These are phyloP conservation scores for Starmerella potacharoeniae DNA, from an alignment of 805 yeast genomes.

Conservation along the genomic window DNA sequence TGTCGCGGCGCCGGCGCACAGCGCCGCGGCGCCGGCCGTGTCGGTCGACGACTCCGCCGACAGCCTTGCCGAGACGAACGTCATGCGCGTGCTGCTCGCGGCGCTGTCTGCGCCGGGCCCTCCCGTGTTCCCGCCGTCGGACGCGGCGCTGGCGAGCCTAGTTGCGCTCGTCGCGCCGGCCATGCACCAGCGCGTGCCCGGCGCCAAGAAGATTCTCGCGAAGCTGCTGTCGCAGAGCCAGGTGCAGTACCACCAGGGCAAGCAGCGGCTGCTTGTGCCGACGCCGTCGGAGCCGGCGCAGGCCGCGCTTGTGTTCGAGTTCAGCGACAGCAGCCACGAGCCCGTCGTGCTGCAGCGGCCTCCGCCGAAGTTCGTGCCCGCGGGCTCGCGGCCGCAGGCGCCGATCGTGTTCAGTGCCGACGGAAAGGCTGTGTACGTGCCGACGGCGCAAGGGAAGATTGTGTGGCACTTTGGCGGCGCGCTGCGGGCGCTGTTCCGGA, in stretches of 20 bases:
- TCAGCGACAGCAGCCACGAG: neutral
- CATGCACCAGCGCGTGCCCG: neutral
- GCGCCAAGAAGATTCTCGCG: constrained; percentile 8
- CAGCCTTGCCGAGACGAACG: neutral
- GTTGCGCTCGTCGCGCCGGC: constrained; percentile 7
- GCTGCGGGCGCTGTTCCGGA: neutral
- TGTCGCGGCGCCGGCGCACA: neutral
- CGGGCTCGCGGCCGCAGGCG: neutral
- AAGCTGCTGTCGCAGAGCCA: constrained; percentile 8
- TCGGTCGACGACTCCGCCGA: neutral
- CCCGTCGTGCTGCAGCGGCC: neutral
- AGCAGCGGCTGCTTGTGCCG: constrained; percentile 12
- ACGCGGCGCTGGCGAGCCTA: constrained; percentile 4
- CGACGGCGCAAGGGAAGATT: neutral
- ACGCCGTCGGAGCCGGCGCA: constrained; percentile 3
- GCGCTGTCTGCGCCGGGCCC: neutral
- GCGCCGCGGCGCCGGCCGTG: neutral
- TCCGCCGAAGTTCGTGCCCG: neutral
- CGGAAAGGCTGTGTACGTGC: constrained; percentile 10
- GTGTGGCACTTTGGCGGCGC: constrained; percentile 10
- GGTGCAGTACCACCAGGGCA: constrained; percentile 10
- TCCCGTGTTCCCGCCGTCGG: constrained; percentile 2
- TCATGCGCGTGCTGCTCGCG: constrained; percentile 3
- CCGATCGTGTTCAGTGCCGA: constrained; percentile 12
- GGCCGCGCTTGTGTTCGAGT: constrained; percentile 10